These are phyloP conservation scores for Hypoxylon trugodes DNA, from an alignment of 495 filamentous ascomycete genomes.

Conservation along the genomic window DNA sequence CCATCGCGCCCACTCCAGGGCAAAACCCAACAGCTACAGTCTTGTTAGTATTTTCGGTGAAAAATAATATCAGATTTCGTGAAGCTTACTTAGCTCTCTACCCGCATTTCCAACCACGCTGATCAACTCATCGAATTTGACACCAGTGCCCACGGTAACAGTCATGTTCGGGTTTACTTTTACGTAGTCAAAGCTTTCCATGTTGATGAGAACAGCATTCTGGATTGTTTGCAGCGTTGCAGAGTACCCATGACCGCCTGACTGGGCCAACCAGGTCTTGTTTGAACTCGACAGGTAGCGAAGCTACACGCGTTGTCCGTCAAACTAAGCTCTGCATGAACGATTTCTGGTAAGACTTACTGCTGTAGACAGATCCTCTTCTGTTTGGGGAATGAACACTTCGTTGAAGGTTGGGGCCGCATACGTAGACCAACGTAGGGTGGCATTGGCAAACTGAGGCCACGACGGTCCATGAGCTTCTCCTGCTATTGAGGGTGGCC, in stretches of 20 bases:
- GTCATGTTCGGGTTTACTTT: background rate
- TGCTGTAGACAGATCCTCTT: background rate
- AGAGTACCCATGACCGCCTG: slow-evolving; percentile 5
- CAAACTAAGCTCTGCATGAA: background rate
- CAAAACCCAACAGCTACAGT: slow-evolving; percentile 41
- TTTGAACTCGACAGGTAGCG: slow-evolving; percentile 9
- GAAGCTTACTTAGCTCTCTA: slow-evolving; percentile 5
- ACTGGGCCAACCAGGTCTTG: background rate
- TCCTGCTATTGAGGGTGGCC: too few species aligned
- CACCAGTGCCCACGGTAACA: background rate
- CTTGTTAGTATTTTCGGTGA: background rate
- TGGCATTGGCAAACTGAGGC: background rate
- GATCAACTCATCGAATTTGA: background rate
- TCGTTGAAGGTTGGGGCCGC: background rate
- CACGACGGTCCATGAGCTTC: background rate
- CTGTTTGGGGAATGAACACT: background rate
- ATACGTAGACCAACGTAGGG: slow-evolving; percentile 1
- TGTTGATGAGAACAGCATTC: slow-evolving; percentile 4
- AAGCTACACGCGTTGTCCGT: background rate
- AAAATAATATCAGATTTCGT: background rate
- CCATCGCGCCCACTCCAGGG: slow-evolving; percentile 59
- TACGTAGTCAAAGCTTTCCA: slow-evolving; percentile 3
- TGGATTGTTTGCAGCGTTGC: background rate
- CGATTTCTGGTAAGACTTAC: background rate
- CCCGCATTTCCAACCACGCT: background rate